Percentiles rank a stretch among this genome's conserved stretches.
phyloP scores from a whole-genome alignment of 495 filamentous ascomycete genomes.

The Pyrenopolyporus hunteri region DNA sequence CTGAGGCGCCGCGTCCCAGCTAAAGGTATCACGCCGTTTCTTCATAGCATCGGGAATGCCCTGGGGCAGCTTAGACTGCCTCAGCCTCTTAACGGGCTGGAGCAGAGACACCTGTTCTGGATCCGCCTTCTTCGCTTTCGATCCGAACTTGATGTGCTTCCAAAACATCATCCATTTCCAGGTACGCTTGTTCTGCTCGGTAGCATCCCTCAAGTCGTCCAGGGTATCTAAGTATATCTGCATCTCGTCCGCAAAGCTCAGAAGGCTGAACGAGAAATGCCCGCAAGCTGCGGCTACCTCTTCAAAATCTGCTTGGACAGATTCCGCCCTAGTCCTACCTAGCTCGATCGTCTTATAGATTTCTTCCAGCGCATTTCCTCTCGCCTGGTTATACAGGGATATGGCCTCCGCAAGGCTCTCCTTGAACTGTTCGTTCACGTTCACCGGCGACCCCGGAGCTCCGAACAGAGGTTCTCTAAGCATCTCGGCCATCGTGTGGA shows the following conservation, averaged over 20 bases:
- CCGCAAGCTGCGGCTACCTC: constrained; percentile 96
- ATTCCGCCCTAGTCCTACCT: constrained; percentile 65
- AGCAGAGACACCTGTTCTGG: constrained; percentile 54
- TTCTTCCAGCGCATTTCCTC: constrained; percentile 73
- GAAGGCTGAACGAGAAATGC: constrained; percentile 88
- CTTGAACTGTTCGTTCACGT: constrained; percentile 76
- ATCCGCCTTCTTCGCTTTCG: constrained; percentile 51
- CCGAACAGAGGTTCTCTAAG: constrained; percentile 87
- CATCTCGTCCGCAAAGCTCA: constrained; percentile 90
- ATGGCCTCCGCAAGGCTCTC: constrained; percentile 80
- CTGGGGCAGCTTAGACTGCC: constrained; percentile 53
- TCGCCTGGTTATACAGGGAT: constrained; percentile 73
- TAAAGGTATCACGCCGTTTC: constrained; percentile 48
- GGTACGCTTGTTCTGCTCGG: constrained; percentile 64
- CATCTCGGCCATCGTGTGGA: constrained; percentile 85
- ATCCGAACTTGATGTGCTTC: constrained; percentile 49
- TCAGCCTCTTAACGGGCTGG: constrained; percentile 45
- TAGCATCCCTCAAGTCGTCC: constrained; percentile 77
- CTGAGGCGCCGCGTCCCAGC: constrained; percentile 50
- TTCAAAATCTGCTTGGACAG: constrained; percentile 90
- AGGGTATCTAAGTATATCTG: constrained; percentile 79
- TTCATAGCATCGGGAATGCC: constrained; percentile 55
- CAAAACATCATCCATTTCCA: constrained; percentile 93
- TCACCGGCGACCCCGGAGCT: constrained; percentile 67
- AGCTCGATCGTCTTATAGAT: constrained; percentile 80